Conservation (phyloP, 2,329 filamentous ascomycete species). For the Aspergillus clavatus region DNA sequence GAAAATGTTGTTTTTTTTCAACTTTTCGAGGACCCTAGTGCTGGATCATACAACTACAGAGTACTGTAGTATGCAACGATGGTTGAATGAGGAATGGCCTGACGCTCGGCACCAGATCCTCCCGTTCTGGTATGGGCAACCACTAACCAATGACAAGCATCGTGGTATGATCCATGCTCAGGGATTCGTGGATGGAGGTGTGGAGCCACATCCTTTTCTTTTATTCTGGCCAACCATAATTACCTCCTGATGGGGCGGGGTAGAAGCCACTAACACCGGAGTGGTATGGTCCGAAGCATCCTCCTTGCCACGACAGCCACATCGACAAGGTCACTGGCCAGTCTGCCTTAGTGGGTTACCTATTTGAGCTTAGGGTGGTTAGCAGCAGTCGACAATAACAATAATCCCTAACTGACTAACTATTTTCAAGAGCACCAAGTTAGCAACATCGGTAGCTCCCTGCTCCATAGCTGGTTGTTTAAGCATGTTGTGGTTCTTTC, state of each 20-base stretch:
- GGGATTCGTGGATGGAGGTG: background rate
- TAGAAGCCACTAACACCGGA: slow-evolving; percentile 12
- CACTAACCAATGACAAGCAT: background rate
- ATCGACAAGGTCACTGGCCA: slow-evolving; percentile 1
- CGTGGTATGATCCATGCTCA: background rate
- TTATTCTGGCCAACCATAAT: background rate
- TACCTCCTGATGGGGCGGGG: slow-evolving; percentile 4
- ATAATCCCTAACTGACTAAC: too few species aligned
- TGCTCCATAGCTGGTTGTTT: background rate
- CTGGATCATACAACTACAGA: too few species aligned
- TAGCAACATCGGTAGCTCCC: too few species aligned
- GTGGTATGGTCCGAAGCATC: slow-evolving; percentile 15
- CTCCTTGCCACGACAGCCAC: slow-evolving; percentile 7
- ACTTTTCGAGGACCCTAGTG: too few species aligned
- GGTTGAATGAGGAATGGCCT: background rate
- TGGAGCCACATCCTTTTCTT: background rate
- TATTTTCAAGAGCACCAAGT: too few species aligned
- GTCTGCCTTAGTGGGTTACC: too few species aligned
- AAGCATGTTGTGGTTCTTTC: too few species aligned
- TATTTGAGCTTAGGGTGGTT: background rate
- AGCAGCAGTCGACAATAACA: too few species aligned
- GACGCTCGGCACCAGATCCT: too few species aligned
- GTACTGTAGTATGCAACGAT: too few species aligned
- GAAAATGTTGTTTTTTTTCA: too few species aligned
- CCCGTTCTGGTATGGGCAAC: background rate